Conservation (phyloP, 768 basidiomycete species). For the Trametes villosa region DNA sequence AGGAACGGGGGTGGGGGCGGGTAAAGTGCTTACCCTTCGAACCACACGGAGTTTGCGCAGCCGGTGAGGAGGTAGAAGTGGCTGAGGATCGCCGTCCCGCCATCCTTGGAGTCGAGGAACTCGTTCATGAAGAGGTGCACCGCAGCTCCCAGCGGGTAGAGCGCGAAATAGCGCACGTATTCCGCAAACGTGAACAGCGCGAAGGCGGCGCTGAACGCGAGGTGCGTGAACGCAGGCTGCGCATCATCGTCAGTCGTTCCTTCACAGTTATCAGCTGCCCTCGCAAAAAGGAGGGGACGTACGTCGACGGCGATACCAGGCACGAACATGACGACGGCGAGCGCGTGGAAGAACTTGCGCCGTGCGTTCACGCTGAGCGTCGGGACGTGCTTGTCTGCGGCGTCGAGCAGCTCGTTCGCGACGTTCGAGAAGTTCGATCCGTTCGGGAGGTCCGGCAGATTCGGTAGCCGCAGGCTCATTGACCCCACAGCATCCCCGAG, state of each 20-base stretch:
- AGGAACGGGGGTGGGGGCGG: not conserved
- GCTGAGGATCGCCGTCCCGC: slow-evolving; percentile 93
- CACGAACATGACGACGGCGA: slow-evolving; percentile 95
- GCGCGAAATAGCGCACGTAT: slow-evolving; percentile 97
- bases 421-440: slow-evolving; percentile 54
- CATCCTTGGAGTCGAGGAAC: slow-evolving; percentile 93
- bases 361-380: slow-evolving; percentile 89
- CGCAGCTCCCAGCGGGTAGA: slow-evolving; percentile 92
- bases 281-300: slow-evolving; percentile 24
- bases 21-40: slow-evolving; percentile 77
- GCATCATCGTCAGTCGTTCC: not conserved
- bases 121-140: slow-evolving; percentile 98
- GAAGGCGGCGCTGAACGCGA: slow-evolving; percentile 94
- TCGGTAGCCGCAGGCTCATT: slow-evolving; percentile 38
- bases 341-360: slow-evolving; percentile 95
- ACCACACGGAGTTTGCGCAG: slow-evolving; percentile 92
- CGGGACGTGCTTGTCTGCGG: slow-evolving; percentile 88
- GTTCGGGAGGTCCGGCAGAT: slow-evolving; percentile 57
- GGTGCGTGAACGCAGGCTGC: slow-evolving; percentile 95
- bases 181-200: slow-evolving; percentile 95
- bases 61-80: slow-evolving; percentile 98
- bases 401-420: slow-evolving; percentile 70
- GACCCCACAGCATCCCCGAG: slow-evolving; percentile 30
- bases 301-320: slow-evolving; percentile 94
- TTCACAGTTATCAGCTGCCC: not conserved